A percentile compares a stretch with the other conserved stretches of the same genome.
These are phyloP conservation scores for Elsinoe fawcettii DNA, from an alignment of 2,329 filamentous ascomycete genomes.

Conservation along the genomic window DNA sequence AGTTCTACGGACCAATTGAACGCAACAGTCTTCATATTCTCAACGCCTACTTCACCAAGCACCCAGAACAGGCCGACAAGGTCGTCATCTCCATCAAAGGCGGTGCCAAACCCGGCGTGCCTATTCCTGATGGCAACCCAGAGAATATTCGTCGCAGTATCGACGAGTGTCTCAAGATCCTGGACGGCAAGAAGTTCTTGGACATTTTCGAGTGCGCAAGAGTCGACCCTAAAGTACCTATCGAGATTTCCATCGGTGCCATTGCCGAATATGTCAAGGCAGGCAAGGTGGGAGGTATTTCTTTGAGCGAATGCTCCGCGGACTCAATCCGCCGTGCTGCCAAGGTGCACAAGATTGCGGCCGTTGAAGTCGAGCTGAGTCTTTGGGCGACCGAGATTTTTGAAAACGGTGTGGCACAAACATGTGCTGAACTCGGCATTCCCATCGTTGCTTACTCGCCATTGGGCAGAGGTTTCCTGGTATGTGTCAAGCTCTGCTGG, in stretches of 20 bases:
- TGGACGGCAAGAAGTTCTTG: slow-evolving; percentile 42
- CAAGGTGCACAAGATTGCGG: slow-evolving; percentile 48
- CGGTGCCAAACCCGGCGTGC: slow-evolving; percentile 30
- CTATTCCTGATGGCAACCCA: slow-evolving; percentile 34
- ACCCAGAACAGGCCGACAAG: slow-evolving; percentile 44
- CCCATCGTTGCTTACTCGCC: slow-evolving; percentile 67
- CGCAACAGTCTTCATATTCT: slow-evolving; percentile 43
- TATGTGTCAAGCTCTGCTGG: slow-evolving; percentile 3
- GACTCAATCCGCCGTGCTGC: slow-evolving; percentile 41
- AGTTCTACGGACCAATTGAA: slow-evolving; percentile 41
- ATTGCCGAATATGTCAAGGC: slow-evolving; percentile 32
- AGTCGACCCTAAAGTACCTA: slow-evolving; percentile 35
- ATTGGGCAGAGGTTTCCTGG: slow-evolving; percentile 53
- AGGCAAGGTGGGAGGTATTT: slow-evolving; percentile 40
- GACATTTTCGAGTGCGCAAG: slow-evolving; percentile 43
- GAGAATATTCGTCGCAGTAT: slow-evolving; percentile 38
- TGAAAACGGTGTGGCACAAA: slow-evolving; percentile 49
- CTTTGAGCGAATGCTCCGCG: slow-evolving; percentile 39
- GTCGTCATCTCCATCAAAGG: slow-evolving; percentile 48
- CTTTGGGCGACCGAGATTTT: slow-evolving; percentile 51
- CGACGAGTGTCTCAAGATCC: slow-evolving; percentile 37
- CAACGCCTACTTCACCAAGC: slow-evolving; percentile 44
- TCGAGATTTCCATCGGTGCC: slow-evolving; percentile 39
- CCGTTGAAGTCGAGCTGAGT: slow-evolving; percentile 55
- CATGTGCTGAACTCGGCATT: slow-evolving; percentile 56